Percentiles rank a stretch among this genome's conserved stretches.
Evolutionary conservation across 75 land plant genomes (phyloP).

Genomic region (Cunninghamia lanceolata): DNA sequence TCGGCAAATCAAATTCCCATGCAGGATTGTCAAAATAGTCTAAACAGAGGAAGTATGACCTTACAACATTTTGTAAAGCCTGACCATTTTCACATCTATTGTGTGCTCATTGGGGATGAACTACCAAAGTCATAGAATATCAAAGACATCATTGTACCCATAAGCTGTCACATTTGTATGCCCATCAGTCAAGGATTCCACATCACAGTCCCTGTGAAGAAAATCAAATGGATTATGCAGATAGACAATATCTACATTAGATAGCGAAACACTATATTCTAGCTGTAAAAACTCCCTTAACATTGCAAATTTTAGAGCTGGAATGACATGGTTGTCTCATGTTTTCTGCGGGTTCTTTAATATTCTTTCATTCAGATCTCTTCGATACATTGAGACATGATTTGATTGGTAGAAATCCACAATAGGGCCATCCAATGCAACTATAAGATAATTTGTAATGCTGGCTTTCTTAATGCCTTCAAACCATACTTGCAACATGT

Average conservation of each 20-base stretch:
- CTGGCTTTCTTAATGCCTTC: slow-evolving; percentile 70
- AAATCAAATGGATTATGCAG: slow-evolving; percentile 89
- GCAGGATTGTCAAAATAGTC: slow-evolving; percentile 52
- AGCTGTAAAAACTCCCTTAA: slow-evolving; percentile 89
- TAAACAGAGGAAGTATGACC: slow-evolving; percentile 76
- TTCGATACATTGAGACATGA: slow-evolving; percentile 76
- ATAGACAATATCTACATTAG: slow-evolving; percentile 94
- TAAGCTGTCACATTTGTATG: slow-evolving; percentile 85
- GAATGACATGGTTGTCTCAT: slow-evolving; percentile 83
- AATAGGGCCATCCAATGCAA: slow-evolving; percentile 79
- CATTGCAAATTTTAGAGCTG: slow-evolving; percentile 73
- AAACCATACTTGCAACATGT: slow-evolving; percentile 83
- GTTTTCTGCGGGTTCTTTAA: slow-evolving; percentile 39
- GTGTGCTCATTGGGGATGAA: slow-evolving; percentile 26
- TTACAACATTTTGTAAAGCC: slow-evolving; percentile 48
- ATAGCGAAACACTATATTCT: slow-evolving; percentile 90
- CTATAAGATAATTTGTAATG: slow-evolving; percentile 80
- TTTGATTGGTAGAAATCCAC: slow-evolving; percentile 68
- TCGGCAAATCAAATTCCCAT: slow-evolving; percentile 71
- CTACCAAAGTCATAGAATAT: too few species aligned
- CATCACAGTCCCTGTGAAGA: slow-evolving; percentile 87
- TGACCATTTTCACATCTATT: slow-evolving; percentile 22
- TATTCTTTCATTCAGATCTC: slow-evolving; percentile 59
- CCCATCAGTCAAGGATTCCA: slow-evolving; percentile 97
- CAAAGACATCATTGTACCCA: slow-evolving; percentile 90